Percentiles rank a stretch among this genome's conserved stretches.
Conservation (phyloP, 2,329 filamentous ascomycete species). For the Berkeleyomyces basicola region DNA sequence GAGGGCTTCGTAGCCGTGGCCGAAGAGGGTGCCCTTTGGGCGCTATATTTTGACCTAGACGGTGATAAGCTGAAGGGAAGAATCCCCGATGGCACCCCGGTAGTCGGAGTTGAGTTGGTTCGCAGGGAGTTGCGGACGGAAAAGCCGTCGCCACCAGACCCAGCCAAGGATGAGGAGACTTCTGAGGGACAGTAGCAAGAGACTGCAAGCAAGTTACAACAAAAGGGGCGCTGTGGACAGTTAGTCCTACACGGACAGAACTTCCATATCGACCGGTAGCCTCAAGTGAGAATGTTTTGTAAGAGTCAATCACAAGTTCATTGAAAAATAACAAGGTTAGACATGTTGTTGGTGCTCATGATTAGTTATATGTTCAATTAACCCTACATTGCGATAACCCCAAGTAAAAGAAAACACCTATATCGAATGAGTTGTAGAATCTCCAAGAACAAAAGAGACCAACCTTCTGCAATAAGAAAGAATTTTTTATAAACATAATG, state of each 20-base stretch:
- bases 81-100: constrained; percentile 29
- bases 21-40: constrained; percentile 26
- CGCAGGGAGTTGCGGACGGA: constrained; percentile 26
- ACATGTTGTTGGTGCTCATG: too few relatives aligned
- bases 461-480: too few relatives aligned
- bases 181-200: background rate
- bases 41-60: constrained; percentile 31
- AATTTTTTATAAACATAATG: too few relatives aligned
- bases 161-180: background rate
- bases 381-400: too few relatives aligned
- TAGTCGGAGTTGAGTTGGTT: constrained; percentile 38
- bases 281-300: too few relatives aligned
- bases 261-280: too few relatives aligned
- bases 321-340: background rate
- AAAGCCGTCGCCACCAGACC: constrained; percentile 10
- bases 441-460: too few relatives aligned
- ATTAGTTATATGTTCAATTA: too few relatives aligned
- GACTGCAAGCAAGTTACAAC: background rate
- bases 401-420: too few relatives aligned
- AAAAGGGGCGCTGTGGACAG: background rate
- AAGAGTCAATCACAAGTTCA: too few relatives aligned
- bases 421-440: too few relatives aligned
- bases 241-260: too few relatives aligned
- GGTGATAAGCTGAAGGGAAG: constrained; percentile 29
- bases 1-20: constrained; percentile 33